Percentiles rank a stretch among this genome's conserved stretches.
Conservation (phyloP, 2,329 filamentous ascomycete species). For the Fulvia fulva region DNA sequence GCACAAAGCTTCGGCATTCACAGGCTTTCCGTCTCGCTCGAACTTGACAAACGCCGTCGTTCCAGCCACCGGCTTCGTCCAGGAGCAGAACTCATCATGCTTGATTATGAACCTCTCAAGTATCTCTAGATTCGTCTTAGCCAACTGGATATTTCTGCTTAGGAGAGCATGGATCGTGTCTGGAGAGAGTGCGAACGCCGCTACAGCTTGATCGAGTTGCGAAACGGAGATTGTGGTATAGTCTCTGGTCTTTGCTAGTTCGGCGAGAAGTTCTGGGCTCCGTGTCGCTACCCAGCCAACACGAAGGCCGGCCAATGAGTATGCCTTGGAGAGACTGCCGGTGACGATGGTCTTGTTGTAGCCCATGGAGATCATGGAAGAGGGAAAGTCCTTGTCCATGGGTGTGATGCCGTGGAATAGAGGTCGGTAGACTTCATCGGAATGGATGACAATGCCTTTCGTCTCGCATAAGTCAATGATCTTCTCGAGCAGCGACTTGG, state of each 20-base stretch:
- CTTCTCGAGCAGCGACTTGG: conserved; percentile 55
- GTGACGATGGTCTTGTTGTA: conserved; percentile 70
- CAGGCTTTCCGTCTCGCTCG: conserved; percentile 53
- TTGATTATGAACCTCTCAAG: conserved; percentile 65
- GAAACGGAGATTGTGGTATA: conserved; percentile 86
- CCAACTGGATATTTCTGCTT: conserved; percentile 61
- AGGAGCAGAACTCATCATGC: conserved; percentile 61
- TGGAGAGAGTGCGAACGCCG: conserved; percentile 66
- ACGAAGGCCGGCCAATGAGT: conserved; percentile 74
- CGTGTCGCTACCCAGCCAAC: conserved; percentile 78
- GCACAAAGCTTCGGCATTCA: conserved; percentile 72
- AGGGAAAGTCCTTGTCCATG: conserved; percentile 53
- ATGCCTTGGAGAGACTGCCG: conserved; percentile 81
- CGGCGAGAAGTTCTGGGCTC: conserved; percentile 58
- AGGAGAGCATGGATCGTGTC: conserved; percentile 62
- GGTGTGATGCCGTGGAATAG: conserved; percentile 68
- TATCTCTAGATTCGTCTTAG: conserved; percentile 62
- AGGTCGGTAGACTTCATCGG: conserved; percentile 80
- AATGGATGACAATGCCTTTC: conserved; percentile 63
- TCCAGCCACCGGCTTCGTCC: conserved; percentile 71
- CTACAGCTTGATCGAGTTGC: conserved; percentile 75
- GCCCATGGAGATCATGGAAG: conserved; percentile 66
- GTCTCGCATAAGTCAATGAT: conserved; percentile 62
- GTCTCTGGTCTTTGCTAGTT: conserved; percentile 63
- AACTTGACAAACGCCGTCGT: conserved; percentile 78